A percentile compares a stretch with the other conserved stretches of the same genome.
phyloP scores from a whole-genome alignment of 2,329 filamentous ascomycete genomes.

The Aspergillus ustus region DNA sequence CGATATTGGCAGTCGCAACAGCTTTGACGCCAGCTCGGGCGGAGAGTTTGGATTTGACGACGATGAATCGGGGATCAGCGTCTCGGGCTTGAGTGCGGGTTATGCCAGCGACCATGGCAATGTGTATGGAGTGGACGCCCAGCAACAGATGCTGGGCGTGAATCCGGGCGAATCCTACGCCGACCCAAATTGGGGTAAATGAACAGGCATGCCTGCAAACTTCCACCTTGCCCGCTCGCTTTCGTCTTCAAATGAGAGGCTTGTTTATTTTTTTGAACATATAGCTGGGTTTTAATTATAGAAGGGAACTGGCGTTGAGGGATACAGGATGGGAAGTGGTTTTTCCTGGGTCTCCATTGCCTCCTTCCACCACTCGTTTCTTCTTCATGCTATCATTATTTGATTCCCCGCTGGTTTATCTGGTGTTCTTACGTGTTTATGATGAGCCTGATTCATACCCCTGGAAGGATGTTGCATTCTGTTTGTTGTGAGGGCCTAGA shows the following conservation, averaged over 20 bases:
- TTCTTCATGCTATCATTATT: slow-evolving; percentile 12
- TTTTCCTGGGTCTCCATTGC: background rate
- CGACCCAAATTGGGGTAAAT: slow-evolving; percentile 37
- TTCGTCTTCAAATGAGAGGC: background rate
- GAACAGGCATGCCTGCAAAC: background rate
- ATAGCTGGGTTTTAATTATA: slow-evolving; percentile 1
- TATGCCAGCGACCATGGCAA: slow-evolving; percentile 39
- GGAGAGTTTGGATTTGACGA: slow-evolving; percentile 51
- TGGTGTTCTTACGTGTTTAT: slow-evolving; percentile 25
- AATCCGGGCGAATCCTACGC: slow-evolving; percentile 34
- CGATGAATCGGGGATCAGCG: slow-evolving; percentile 44
- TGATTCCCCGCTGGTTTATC: slow-evolving; percentile 15
- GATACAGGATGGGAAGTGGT: slow-evolving; percentile 25
- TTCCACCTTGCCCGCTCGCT: slow-evolving; percentile 8
- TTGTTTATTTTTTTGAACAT: background rate
- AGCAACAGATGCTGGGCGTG: slow-evolving; percentile 35
- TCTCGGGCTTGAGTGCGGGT: slow-evolving; percentile 40
- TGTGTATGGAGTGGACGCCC: slow-evolving; percentile 35
- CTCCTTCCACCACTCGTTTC: background rate
- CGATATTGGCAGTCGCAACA: slow-evolving; percentile 69
- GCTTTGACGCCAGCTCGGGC: slow-evolving; percentile 50
- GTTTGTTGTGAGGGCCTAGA: slow-evolving; percentile 19
- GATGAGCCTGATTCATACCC: slow-evolving; percentile 31
- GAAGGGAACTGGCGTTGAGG: slow-evolving; percentile 29
- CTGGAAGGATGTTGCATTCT: slow-evolving; percentile 19